These are phyloP conservation scores for Pythium volutum DNA, from an alignment of 352 stramenopile species.

Conservation along the genomic window DNA sequence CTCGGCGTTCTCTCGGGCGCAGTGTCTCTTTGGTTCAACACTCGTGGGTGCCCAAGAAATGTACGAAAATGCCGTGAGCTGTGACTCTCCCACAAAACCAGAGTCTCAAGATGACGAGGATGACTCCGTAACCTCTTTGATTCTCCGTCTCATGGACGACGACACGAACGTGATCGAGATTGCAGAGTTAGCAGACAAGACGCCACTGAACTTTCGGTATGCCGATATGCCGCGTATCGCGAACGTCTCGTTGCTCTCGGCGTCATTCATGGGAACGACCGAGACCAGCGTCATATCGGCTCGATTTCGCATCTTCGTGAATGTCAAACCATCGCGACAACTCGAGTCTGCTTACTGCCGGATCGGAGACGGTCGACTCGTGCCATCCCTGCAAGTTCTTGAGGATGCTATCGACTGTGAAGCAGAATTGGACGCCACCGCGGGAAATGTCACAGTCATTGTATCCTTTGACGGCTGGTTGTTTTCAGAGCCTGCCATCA, in stretches of 20 bases:
- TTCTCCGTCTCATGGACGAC: neutral
- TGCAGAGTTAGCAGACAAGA: neutral
- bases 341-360: slow-evolving; percentile 1
- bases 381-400: neutral
- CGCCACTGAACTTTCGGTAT: slow-evolving; percentile 3
- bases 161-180: slow-evolving; percentile 9
- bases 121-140: neutral
- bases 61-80: slow-evolving; percentile 18
- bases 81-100: neutral
- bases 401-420: slow-evolving; percentile 1
- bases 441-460: neutral
- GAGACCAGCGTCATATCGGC: neutral
- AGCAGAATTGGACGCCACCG: neutral
- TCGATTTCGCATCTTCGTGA: neutral
- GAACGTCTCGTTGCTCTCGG: neutral
- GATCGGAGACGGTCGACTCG: neutral
- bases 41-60: slow-evolving; percentile 4
- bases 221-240: neutral
- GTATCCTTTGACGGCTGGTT: neutral
- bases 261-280: neutral
- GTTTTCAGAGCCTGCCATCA: slow-evolving; percentile 7
- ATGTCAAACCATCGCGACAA: neutral
- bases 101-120: neutral
- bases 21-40: slow-evolving; percentile 13
- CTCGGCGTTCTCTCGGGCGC: neutral